Conservation (phyloP, 2,329 filamentous ascomycete genomes). For the Aspergillus tanneri region DNA sequence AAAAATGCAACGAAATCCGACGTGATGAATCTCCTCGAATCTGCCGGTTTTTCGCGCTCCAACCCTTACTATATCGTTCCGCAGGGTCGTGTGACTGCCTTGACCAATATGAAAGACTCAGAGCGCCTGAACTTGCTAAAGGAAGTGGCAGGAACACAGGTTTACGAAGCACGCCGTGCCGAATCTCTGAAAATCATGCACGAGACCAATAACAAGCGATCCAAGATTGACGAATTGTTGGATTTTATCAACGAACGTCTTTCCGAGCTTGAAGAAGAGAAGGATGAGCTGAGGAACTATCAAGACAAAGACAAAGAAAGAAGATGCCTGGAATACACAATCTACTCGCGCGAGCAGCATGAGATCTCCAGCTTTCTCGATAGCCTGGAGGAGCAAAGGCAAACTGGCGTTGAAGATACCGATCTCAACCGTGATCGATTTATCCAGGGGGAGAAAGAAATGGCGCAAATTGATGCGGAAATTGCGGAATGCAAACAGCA, state of each 20-base stretch:
- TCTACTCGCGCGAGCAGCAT: slow-evolving; percentile 84
- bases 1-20: slow-evolving; percentile 95
- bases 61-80: slow-evolving; percentile 99
- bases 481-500: slow-evolving; percentile 79
- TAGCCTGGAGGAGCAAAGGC: slow-evolving; percentile 75
- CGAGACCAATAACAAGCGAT: slow-evolving; percentile 90
- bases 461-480: slow-evolving; percentile 72
- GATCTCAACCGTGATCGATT: slow-evolving; percentile 78
- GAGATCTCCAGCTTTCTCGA: slow-evolving; percentile 75
- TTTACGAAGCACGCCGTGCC: slow-evolving; percentile 87
- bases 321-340: slow-evolving; percentile 89
- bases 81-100: slow-evolving; percentile 88
- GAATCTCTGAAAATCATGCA: slow-evolving; percentile 96
- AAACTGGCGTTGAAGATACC: slow-evolving; percentile 78
- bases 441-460: slow-evolving; percentile 73
- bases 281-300: slow-evolving; percentile 89
- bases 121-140: slow-evolving; percentile 88
- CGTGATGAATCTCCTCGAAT: slow-evolving; percentile 92
- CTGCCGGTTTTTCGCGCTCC: slow-evolving; percentile 91
- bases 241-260: slow-evolving; percentile 89
- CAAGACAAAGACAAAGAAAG: slow-evolving; percentile 94
- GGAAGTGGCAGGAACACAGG: slow-evolving; percentile 96
- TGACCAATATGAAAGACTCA: slow-evolving; percentile 98
- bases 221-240: slow-evolving; percentile 90
- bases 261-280: slow-evolving; percentile 89